These are phyloP conservation scores for Phytophthora megakarya DNA, from an alignment of 352 stramenopile genomes.

Conservation along the genomic window DNA sequence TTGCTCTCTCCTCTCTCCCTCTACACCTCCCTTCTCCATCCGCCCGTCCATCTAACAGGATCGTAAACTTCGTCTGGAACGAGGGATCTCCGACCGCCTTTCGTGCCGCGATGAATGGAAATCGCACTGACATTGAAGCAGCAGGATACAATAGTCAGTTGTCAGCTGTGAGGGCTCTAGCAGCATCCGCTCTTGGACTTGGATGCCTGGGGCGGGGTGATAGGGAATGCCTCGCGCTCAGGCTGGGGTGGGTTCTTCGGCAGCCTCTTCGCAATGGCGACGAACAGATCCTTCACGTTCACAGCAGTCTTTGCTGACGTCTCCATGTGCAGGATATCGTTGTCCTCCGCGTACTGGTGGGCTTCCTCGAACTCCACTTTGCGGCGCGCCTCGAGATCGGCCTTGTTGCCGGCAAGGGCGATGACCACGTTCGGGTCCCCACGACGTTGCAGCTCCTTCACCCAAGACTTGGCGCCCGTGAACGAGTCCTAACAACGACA, in stretches of 20 bases:
- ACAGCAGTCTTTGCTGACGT: constrained; percentile 99
- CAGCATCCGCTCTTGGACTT: constrained; percentile 85
- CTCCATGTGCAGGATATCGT: constrained; percentile 99
- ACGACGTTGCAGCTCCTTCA: constrained; percentile 99
- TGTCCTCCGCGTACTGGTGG: constrained; percentile 98
- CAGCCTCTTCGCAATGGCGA: constrained; percentile 93
- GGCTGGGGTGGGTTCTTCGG: constrained; percentile 85
- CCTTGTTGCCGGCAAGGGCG: constrained; percentile 98
- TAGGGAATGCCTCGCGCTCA: constrained; percentile 84
- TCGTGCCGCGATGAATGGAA: constrained; percentile 25
- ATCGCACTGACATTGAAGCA: constrained; percentile 33
- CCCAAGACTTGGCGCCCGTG: constrained; percentile 98
- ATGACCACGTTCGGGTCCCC: constrained; percentile 98
- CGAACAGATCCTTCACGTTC: constrained; percentile 99
- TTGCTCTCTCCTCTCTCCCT: constrained; percentile 18
- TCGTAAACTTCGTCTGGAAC: constrained; percentile 16
- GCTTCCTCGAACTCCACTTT: constrained; percentile 98
- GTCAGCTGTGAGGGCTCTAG: constrained; percentile 48
- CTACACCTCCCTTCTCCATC: constrained; percentile 8
- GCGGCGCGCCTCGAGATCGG: constrained; percentile 96
- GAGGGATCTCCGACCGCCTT: constrained; percentile 18
- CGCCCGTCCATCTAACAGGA: constrained; percentile 21
- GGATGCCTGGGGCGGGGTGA: constrained; percentile 74
- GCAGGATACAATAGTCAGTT: constrained; percentile 41
- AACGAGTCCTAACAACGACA: constrained; percentile 90